A percentile compares a stretch with the other conserved stretches of the same genome.
phyloP scores from a whole-genome alignment of 768 basidiomycete genomes.

The Ramaria sp. region DNA sequence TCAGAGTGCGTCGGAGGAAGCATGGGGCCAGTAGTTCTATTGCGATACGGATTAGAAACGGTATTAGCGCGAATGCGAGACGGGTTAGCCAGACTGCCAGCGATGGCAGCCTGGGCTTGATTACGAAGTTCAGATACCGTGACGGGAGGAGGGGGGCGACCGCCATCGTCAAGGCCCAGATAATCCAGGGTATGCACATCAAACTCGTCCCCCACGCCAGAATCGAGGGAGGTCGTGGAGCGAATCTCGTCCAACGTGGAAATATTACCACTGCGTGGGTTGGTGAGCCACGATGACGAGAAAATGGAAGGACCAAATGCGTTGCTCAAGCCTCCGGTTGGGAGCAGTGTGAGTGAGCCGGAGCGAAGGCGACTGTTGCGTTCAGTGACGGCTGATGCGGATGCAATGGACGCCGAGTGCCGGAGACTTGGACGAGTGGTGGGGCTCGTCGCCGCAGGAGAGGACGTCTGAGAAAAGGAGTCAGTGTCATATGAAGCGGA shows the following conservation, averaged over 20 bases:
- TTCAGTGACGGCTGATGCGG: constrained; percentile 44
- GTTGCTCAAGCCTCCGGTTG: constrained; percentile 58
- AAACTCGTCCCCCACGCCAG: constrained; percentile 60
- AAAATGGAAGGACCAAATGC: constrained; percentile 70
- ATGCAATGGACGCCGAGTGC: constrained; percentile 62
- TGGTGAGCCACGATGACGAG: constrained; percentile 78
- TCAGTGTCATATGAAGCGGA: constrained; percentile 31
- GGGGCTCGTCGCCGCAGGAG: constrained; percentile 21
- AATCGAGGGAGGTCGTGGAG: constrained; percentile 70
- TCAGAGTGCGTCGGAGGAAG: constrained; percentile 52
- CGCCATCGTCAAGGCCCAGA: constrained; percentile 81
- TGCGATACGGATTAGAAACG: constrained; percentile 86
- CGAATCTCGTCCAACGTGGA: constrained; percentile 71
- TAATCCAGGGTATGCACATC: constrained; percentile 95
- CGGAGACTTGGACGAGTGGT: constrained; percentile 53
- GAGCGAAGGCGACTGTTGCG: constrained; percentile 81
- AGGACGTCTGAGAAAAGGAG: constrained; percentile 35
- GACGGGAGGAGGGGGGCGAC: constrained; percentile 70
- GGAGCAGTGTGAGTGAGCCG: constrained; percentile 82
- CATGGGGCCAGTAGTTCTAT: constrained; percentile 43
- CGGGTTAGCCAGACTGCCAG: constrained; percentile 69
- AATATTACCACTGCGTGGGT: constrained; percentile 45
- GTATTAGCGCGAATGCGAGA: constrained; percentile 81
- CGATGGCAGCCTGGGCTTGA: constrained; percentile 85
- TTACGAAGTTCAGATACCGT: constrained; percentile 82